These are phyloP conservation scores for Exidia glandulosa DNA, from an alignment of 768 basidiomycete genomes.

Conservation along the genomic window DNA sequence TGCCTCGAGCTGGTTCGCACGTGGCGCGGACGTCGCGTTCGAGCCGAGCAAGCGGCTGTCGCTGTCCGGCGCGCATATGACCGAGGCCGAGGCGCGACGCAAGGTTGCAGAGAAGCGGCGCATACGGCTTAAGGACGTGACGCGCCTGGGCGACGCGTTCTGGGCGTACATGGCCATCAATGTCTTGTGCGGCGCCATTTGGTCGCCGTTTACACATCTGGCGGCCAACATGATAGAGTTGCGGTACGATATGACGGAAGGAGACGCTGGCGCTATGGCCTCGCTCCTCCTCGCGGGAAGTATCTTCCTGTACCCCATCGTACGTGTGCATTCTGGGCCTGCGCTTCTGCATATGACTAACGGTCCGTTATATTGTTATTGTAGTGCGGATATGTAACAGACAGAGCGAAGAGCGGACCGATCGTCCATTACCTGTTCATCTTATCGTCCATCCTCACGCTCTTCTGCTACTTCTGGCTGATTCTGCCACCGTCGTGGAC, in stretches of 20 bases:
- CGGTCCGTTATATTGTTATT: no score
- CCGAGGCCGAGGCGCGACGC: conserved; percentile 52
- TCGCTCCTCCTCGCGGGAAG: conserved; percentile 65
- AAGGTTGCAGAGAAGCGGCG: conserved; percentile 54
- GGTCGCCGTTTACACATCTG: conserved; percentile 70
- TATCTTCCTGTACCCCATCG: conserved; percentile 57
- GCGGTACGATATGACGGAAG: conserved; percentile 50
- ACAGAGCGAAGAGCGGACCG: conserved; percentile 43
- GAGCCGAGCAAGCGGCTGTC: conserved; percentile 33
- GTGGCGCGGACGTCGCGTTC: conserved; percentile 46
- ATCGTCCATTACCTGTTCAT: conserved; percentile 49
- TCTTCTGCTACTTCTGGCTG: conserved; percentile 57
- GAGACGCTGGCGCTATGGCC: conserved; percentile 48
- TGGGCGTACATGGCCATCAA: conserved; percentile 79
- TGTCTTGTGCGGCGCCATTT: conserved; percentile 62
- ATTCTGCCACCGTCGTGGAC: conserved; percentile 49
- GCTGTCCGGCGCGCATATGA: conserved; percentile 16
- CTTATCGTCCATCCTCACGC: conserved; percentile 47
- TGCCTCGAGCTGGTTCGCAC: conserved; percentile 53
- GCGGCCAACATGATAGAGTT: conserved; percentile 64
- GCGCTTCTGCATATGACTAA: not conserved
- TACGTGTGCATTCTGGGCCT: conserved; percentile 21
- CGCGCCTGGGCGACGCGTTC: conserved; percentile 62
- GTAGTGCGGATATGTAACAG: conserved; percentile 58
- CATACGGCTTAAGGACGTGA: conserved; percentile 49